These are phyloP conservation scores for Mycotypha africana DNA, from an alignment of 371 early-diverging fungal genomes.

Conservation along the genomic window DNA sequence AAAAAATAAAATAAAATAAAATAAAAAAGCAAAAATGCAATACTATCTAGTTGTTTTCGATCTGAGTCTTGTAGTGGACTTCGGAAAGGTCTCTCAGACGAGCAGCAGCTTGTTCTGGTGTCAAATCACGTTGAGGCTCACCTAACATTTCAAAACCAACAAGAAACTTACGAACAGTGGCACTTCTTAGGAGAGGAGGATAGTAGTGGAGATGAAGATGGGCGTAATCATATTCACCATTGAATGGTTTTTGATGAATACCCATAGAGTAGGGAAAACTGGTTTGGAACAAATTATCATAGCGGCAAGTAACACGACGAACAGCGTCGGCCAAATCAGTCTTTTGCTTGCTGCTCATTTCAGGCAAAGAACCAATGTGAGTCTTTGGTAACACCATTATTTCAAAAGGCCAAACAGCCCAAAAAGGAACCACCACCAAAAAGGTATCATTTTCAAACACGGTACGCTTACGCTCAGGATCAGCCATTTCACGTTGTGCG, in stretches of 20 bases:
- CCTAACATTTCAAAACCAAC: constrained; percentile 96
- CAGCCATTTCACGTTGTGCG: constrained; percentile 56
- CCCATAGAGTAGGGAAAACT: constrained; percentile 98
- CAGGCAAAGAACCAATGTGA: constrained; percentile 55
- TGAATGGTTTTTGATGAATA: constrained; percentile 76
- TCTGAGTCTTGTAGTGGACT: constrained; percentile 54
- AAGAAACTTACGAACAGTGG: constrained; percentile 89
- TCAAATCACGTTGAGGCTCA: constrained; percentile 91
- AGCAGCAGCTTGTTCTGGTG: constrained; percentile 85
- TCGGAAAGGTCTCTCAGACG: constrained; percentile 50
- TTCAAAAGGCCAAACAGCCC: constrained; percentile 97
- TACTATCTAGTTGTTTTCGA: too few species aligned
- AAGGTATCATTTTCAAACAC: constrained; percentile 79
- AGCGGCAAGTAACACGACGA: constrained; percentile 69
- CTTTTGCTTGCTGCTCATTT: constrained; percentile 42
- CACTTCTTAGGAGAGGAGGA: constrained; percentile 85
- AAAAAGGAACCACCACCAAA: constrained; percentile 85
- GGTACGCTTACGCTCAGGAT: constrained; percentile 55
- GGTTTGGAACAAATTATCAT: constrained; percentile 88
- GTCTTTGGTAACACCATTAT: constrained; percentile 73
- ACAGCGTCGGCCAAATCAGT: constrained; percentile 72
- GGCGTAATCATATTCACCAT: constrained; percentile 37
- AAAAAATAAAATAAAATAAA: too few species aligned
- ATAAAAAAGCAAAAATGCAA: too few species aligned
- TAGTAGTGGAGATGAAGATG: constrained; percentile 94